Evolutionary conservation across 179 eudicot species (phyloP), one percentile per base, ranked within the genome.

Genomic region (Corrigiola litoralis): DNA sequence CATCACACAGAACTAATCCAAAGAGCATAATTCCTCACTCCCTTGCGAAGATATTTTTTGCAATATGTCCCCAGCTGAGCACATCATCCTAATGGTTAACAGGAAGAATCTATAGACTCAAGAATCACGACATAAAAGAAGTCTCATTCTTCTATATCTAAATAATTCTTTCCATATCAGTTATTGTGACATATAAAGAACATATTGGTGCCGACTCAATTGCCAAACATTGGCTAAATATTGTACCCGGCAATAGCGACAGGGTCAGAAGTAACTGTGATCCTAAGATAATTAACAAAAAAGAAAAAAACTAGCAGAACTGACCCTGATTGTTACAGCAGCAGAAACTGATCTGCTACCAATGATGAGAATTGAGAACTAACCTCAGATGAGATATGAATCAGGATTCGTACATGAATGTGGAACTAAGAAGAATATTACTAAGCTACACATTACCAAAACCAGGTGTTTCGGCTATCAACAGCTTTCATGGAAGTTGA

Each of bases 401-500:
- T 45, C 20, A 20, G 58, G 34, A 67, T 33, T 68, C 48, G 64
- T 58, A 69, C 77, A 64, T 57, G 63, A 29, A 44, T 51, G 54
- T 42, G 48, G 57, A 61, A 42, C 61, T 62, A 33, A 50, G 60
- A 44, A 67, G 37, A 66, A 67, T 42, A 41, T 42, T 45, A 54
- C 25, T 41, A 62, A 54, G 46, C 29, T 42, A 10, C 46, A 71
- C 40, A 48, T 90, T 81, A 92, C 98, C 98, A 92, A 69, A 92
- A 81, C 98, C 98, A 92, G 56, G 81, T 61, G 37, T 56, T 75
- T 31, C 82, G 90, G 77, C 95, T 80, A 54, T 92, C 97, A 51
- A 94, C 80, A 40, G 80, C 99, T 75, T 94, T 94, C 70, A 86
- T 72, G 49, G 88, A 72, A 65, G 97, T 90, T 5, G 94, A 78